Evolutionary conservation across 106 monocot species (phyloP).

Genomic region (Phalaenopsis equestris): DNA sequence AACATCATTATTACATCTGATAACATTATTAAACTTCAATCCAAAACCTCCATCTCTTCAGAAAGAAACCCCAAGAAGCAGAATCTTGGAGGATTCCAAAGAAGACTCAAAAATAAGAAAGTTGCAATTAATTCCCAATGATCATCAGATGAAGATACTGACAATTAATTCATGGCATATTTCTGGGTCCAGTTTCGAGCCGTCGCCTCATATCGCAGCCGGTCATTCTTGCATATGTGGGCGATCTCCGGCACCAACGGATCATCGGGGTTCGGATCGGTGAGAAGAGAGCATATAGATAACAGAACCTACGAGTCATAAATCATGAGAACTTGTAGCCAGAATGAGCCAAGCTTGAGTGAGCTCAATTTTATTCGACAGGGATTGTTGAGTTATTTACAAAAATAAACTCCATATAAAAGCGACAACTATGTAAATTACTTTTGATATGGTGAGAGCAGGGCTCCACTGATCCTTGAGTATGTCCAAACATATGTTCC

Average conservation of each 20-base stretch:
- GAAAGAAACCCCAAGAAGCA: no score
- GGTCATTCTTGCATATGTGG: slow-evolving; percentile 42
- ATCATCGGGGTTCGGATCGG: slow-evolving; percentile 49
- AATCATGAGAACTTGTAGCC: not conserved
- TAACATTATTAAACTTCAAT: not conserved
- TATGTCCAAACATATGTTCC: slow-evolving; percentile 21
- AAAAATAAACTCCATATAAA: no score
- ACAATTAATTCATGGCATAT: slow-evolving; percentile 32
- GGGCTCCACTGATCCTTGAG: slow-evolving; percentile 29
- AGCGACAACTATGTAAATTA: not conserved
- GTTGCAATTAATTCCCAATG: no score
- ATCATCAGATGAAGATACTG: not conserved
- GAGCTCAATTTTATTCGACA: no score
- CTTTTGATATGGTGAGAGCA: slow-evolving; percentile 21
- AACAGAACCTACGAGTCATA: slow-evolving; percentile 3
- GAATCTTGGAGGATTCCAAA: not conserved
- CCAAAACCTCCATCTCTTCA: not conserved
- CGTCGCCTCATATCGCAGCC: slow-evolving; percentile 33
- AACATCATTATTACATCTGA: not conserved
- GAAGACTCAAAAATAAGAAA: no score
- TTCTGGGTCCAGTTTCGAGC: slow-evolving; percentile 46
- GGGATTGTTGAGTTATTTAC: no score
- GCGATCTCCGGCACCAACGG: slow-evolving; percentile 50
- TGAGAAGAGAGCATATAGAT: slow-evolving; percentile 23
- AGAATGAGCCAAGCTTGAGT: no score